Evolutionary conservation across 2,329 filamentous ascomycete genomes (phyloP).

Genomic region (Exophiala bonariae): DNA sequence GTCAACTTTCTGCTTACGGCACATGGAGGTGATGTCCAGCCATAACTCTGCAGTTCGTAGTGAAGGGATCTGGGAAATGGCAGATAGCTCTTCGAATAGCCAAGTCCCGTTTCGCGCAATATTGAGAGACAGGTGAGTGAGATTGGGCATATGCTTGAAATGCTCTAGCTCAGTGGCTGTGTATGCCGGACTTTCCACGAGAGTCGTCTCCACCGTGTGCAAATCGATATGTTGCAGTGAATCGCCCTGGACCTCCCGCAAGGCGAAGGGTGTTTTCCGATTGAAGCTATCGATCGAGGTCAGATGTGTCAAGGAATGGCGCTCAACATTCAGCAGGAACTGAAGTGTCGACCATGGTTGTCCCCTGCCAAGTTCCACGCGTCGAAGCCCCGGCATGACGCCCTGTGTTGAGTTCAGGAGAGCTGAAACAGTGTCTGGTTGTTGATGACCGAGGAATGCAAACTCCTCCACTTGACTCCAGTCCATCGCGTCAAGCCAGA

Average conservation of each 20-base stretch:
- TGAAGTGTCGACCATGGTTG: no score
- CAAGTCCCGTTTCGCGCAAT: slow-evolving; percentile 2
- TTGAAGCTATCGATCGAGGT: background rate
- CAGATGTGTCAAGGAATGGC: background rate
- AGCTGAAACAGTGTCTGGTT: background rate
- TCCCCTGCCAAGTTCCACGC: background rate
- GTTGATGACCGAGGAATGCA: background rate
- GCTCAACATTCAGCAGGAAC: no score
- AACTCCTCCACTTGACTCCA: background rate
- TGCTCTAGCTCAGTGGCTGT: background rate
- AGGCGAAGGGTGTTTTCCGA: background rate
- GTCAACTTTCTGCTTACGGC: slow-evolving; percentile 1
- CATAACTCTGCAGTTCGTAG: background rate
- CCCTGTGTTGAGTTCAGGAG: background rate
- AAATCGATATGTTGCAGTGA: slow-evolving; percentile 1
- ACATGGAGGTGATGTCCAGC: slow-evolving; percentile 3
- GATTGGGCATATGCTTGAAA: background rate
- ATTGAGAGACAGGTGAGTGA: slow-evolving; percentile 3
- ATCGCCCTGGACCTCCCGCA: background rate
- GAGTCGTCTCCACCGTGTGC: background rate
- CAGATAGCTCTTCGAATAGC: background rate
- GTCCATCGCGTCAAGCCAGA: slow-evolving; percentile 6
- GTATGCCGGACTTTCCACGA: background rate
- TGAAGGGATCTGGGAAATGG: background rate
- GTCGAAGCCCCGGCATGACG: background rate